Evolutionary conservation across 2,329 filamentous ascomycete species (phyloP), one percentile per base, ranked within the genome.

Genomic region (Raffaelea albimanens): DNA sequence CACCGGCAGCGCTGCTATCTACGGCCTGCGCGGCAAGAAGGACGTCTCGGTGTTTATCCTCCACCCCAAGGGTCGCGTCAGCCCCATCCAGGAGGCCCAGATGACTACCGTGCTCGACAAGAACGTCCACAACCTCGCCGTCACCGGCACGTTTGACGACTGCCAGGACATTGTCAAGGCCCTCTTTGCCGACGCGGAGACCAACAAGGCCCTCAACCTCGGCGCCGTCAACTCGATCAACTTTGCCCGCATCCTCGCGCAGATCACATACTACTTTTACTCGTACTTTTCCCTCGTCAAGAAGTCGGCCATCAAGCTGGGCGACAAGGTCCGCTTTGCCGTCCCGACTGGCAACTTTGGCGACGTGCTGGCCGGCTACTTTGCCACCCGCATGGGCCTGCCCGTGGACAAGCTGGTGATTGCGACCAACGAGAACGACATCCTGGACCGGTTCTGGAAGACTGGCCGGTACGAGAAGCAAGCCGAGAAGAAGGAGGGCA

Each of bases 161-260:
- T 97, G 93, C 67, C 91, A 96, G 78, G 89, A 95, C 66, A 94
- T 93, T 49, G 85, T 98, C 63, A 97, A 98, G 69, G 83, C 86
- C 1, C 76, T 98, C 44, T 96, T 97, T 62, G 83, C 81, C 53
- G 91, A 98, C 58, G 73, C 83, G 3, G 82, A 89, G 47, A 85
- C 87, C 63, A 97, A 97, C 72, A 71, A 76, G 56, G 81, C 78
- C 2, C 80, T 91, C 60, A 88, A 87, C 56, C 83, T 97, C 40
- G 91, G 86, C 38, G 91, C 93, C 40, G 88, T 97, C 56, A 97
- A 97, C 72, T 93, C 86, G 41, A 97, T 97, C 70, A 97, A 97
- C 70, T 96, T 85, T 78, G 86, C 90, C 2, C 78, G 93, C 57
- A 97, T 98, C 57, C 77, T 98, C 34, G 91, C 93, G 13, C 93